phyloP scores from a whole-genome alignment of 2,329 filamentous ascomycete genomes.

The Calycina herbarum region DNA sequence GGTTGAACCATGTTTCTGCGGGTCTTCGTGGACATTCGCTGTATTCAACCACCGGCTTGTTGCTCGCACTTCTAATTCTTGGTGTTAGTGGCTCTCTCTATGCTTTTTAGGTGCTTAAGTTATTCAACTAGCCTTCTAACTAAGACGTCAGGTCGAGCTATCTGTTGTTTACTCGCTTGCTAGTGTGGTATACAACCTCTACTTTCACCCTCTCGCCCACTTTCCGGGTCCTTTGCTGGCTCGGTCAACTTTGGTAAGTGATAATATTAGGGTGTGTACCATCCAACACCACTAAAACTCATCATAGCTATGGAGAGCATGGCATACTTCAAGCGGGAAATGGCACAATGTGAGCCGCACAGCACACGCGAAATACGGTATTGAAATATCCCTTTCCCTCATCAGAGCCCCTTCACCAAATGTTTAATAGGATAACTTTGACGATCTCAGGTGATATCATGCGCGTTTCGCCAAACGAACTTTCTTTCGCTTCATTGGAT shows the following conservation, averaged over 20 bases:
- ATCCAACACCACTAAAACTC: not conserved
- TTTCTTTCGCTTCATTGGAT: not conserved
- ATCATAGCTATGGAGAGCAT: not conserved
- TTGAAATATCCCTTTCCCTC: not conserved
- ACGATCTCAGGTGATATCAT: conserved; percentile 1
- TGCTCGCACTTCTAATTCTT: not conserved
- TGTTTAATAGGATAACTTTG: not conserved
- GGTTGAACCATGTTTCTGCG: not conserved
- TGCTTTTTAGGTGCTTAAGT: not conserved
- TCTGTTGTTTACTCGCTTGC: not conserved
- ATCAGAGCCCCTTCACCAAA: not conserved
- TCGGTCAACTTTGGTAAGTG: not conserved
- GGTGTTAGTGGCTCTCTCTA: not conserved
- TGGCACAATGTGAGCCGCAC: not conserved
- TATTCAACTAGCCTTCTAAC: not conserved
- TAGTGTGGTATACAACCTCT: conserved; percentile 12
- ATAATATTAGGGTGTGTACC: not conserved
- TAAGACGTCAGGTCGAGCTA: not conserved
- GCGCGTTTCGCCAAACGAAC: not conserved
- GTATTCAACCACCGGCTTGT: not conserved
- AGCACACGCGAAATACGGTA: not conserved
- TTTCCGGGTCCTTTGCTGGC: not conserved
- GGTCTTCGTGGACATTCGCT: not conserved
- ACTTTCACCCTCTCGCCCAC: conserved; percentile 2
- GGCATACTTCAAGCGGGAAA: not conserved